Evolutionary conservation across 441 rosid genomes (phyloP), one percentile per base, ranked within the genome.

Genomic region (Corymbia citriodora): DNA sequence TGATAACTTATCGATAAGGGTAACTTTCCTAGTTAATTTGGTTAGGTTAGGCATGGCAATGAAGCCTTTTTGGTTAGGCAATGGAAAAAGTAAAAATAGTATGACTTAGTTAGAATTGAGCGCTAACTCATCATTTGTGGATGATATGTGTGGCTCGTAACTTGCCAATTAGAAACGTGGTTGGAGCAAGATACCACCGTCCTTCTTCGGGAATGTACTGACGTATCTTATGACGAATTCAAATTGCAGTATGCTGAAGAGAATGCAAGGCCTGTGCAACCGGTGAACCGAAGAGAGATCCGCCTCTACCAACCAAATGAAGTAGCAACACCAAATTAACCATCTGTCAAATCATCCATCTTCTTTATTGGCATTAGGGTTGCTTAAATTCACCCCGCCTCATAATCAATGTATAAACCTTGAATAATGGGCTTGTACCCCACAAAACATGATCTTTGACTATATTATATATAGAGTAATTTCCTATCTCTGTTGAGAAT

Each of bases 241-340:
- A 31, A 63, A 87, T 91, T 93, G 91, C 95, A 93, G 95, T 90
- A 92, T 72, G 95, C 95, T 52, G 93, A 93, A 89, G 31, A 85
- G 89, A 95, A 96, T 91, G 95, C 94, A 88, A 93, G 95, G 70
- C 97, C 97, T 27, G 18, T 93, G 82, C 97, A 96, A 54, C 93
- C 94, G 27, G 90, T 93, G 11, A 90, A 96, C 88, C 19, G 55
- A 21, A 72, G 96, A 88, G 89, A 90, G 89, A 89, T 94, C 36
- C 70, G 90, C 74, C 89, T 90, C 89, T 59, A 54, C 29, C 11
- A n/a, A 3, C 33, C 21, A 33, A 48, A 85, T 45, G 63, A 59
- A 49, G 88, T 6, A 68, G 40, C 7, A 31, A 17, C 0, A 18
- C 45, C 21, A 31, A 68, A 68, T 31, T 68, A 68, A 31, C 7